A percentile compares a stretch with the other conserved stretches of the same genome.
Evolutionary conservation across 2,329 filamentous ascomycete genomes (phyloP).

Genomic region (Chaetothyriales sp.): DNA sequence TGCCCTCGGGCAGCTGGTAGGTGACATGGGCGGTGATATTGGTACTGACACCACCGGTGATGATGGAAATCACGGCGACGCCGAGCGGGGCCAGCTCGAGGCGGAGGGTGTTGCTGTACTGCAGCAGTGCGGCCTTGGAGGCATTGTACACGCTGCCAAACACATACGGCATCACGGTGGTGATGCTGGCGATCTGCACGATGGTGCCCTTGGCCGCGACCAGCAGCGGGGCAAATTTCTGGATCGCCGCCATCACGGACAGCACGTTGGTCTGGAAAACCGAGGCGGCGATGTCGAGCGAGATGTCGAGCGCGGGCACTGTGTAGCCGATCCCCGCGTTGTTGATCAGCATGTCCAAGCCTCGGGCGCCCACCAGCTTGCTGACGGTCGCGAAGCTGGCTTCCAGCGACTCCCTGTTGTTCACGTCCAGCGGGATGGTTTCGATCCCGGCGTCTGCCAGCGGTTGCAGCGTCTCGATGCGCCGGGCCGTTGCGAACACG

Average conservation of each 20-base stretch:
- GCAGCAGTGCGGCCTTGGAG: constrained; percentile 44
- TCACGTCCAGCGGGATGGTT: constrained; percentile 8
- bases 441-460: constrained; percentile 12
- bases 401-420: neutral
- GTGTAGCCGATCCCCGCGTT: constrained; percentile 8
- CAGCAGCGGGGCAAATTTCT: constrained; percentile 21
- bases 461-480: constrained; percentile 5
- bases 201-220: constrained; percentile 6
- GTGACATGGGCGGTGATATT: constrained; percentile 28
- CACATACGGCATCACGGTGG: constrained; percentile 13
- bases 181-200: constrained; percentile 7
- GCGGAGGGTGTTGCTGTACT: constrained; percentile 42
- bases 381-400: constrained; percentile 1
- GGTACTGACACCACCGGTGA: constrained; percentile 46
- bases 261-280: constrained; percentile 25
- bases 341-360: constrained; percentile 15
- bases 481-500: constrained; percentile 28
- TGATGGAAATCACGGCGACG: constrained; percentile 37
- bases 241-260: constrained; percentile 19
- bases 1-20: constrained; percentile 8
- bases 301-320: constrained; percentile 19
- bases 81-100: constrained; percentile 27
- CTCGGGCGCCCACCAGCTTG: constrained; percentile 6
- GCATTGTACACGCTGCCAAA: constrained; percentile 36
- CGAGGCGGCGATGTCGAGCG: constrained; percentile 19